Evolutionary conservation across 371 early-diverging fungal species (phyloP), one percentile per base, ranked within the genome.

Genomic region (Mucor saturninus): DNA sequence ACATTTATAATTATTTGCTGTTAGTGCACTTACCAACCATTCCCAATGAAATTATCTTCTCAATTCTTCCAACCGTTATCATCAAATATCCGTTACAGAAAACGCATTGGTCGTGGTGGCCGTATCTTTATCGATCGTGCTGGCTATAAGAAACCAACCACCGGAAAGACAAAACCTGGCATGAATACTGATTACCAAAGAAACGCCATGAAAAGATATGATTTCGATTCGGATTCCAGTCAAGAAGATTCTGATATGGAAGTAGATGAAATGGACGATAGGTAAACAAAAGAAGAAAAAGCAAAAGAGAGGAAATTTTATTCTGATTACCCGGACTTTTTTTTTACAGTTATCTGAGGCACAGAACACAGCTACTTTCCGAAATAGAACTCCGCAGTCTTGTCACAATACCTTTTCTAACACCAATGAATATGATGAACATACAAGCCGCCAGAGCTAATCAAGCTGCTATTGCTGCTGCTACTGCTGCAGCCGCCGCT

Each of bases 21-120:
- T 32, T 64, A 84, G 84, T 72, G 72, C 39, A 74, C 86, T 28
- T 82, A 82, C 67, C 80, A 84, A 50, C 83, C 76, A 11, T 79
- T 84, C 54, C 71, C 77, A 15, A 52, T 66, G 21, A 14, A 74
- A 56, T 53, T 80, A 62, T 63, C 81, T 58, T 60, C 67, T 39
- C 76, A 74, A 54, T 74, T 71, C 58, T 65, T 66, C 61, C 71
- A 77, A 49, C 43, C 59, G 5, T 52, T 72, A 14, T 64, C 61
- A 30, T n/a, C 14, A 50, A 66, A 56, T 61, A 65, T 56, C 61
- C 73, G 50, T 58, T 85, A 77, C 61, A 75, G 88, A 61, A 80
- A 76, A 64, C 83, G 88, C 28, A 54, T 83, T 32, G 88, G 88
- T 21, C 84, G 88, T 65, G 86, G 88, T 48, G 88, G 88, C 21